These are phyloP conservation scores for Alnus glutinosa DNA, from an alignment of 306 rosid species.

Conservation along the genomic window DNA sequence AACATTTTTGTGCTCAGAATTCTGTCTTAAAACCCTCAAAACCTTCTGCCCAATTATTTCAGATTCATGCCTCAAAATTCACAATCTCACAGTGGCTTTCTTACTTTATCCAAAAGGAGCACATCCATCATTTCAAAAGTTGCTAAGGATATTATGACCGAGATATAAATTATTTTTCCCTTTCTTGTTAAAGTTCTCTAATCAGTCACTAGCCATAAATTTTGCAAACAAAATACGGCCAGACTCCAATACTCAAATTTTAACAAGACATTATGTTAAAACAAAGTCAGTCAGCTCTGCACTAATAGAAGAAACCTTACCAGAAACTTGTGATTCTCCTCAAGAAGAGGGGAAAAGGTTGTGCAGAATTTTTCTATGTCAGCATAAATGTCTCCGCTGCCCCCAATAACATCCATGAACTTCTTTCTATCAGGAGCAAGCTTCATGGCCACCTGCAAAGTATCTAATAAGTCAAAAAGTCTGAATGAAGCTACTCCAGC, in stretches of 20 bases:
- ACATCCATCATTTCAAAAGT: neutral
- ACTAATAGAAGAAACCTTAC: constrained; percentile 42
- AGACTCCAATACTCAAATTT: neutral
- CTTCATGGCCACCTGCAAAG: constrained; percentile 86
- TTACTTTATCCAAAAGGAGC: constrained; percentile 1
- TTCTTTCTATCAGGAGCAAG: constrained; percentile 97
- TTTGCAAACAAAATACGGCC: neutral
- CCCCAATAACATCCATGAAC: constrained; percentile 88
- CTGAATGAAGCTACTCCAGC: neutral
- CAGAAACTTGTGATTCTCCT: constrained; percentile 95
- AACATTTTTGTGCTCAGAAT: neutral
- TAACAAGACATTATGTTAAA: constrained; percentile 3
- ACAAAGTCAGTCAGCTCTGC: constrained; percentile 14
- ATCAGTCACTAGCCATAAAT: neutral
- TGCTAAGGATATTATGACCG: neutral
- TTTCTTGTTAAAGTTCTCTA: neutral
- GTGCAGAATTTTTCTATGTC: constrained; percentile 78
- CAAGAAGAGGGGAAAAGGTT: constrained; percentile 65
- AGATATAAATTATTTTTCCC: neutral
- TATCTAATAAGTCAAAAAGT: constrained; percentile 14
- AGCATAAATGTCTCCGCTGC: constrained; percentile 60
- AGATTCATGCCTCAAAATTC: neutral
- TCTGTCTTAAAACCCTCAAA: neutral
- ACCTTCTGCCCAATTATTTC: neutral
- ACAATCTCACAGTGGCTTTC: neutral